Evolutionary conservation across 2,329 filamentous ascomycete species (phyloP), one percentile per base, ranked within the genome.

Genomic region (Botrytis fragariae): DNA sequence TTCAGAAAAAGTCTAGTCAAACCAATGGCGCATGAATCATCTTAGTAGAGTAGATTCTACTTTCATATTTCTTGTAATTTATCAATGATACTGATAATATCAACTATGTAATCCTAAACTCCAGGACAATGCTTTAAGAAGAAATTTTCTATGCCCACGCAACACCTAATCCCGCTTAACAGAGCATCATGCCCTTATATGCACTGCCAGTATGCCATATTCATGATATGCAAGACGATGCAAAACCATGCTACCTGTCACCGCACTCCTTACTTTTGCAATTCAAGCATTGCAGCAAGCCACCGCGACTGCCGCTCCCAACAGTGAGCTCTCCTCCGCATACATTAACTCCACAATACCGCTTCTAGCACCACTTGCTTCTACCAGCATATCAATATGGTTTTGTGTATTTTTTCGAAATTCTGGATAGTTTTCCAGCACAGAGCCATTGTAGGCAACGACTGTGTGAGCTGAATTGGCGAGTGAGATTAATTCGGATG

Each of bases 371-470:
- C 83, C 68, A 80, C 84, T 77, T 78, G 80, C 73, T 76, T 82
- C 67, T 78, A 89, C 86, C 14, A 95, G 83, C 57, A 85, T 83
- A 78, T 93, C 85, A 64, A 95, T 82, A 77, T 90, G 89, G 9
- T 80, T 80, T 80, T 95, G 92, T 78, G 90, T 91, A 60, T 83
- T 85, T 45, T 81, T 82, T 35, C 87, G 84, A 81, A 94, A 95
- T 12, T 85, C 84, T 0, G 93, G 92, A 79, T 95, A 95, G 77
- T 91, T 90, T 82, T 95, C 92, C 69, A 95, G 90, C 68, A 95
- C 92, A 42, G 90, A 92, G 62, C 93, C 93, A 79, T 93, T 94
- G 82, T 91, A 95, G 5, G 91, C 91, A n/a, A 95, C 88, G 3
- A 88, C 86, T 4, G 88, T 90, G 72, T 83, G 82, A 12, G 86